Base-by-base conservation (phyloP, 805 yeast species). In the Diddensiella transvaalensis region DNA sequence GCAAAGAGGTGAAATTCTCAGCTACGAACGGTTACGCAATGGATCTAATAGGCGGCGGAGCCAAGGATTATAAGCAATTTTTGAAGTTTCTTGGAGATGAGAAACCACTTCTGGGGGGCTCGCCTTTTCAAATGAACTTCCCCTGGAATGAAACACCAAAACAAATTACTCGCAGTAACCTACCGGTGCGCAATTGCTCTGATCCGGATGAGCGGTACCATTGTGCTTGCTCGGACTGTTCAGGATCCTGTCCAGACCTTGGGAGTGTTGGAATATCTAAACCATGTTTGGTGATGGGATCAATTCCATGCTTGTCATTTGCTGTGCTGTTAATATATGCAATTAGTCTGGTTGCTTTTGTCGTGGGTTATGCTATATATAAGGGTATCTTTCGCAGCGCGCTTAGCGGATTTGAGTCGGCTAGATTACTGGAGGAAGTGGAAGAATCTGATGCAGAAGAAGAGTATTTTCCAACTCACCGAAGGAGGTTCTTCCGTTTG, bases 21-120 rank as follows among this genome's bases (percentile, higher is more conserved):
- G 96, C 96, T 4, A 89, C 97, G 2, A 91, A 90, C 65, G 96
- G 97, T 2, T 87, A 77, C 59, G 98, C 96, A 6, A 89, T 91
- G 97, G 98, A 91, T 62, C 73, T 91, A 36, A 83, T 91, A 37
- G 99, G 99, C 4, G 99, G 99, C n/a, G 98, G 98, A 1, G 97
- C 98, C 2, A 76, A 73, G 47, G 78, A 82, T 57, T 86, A 79
- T 64, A 58, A 71, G 26, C 79, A 80, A 47, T 91, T 91, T 62
- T 70, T 91, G 56, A 85, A 89, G 67, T 93, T 91, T 61, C 67
- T 93, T 44, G 98, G 98, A 10, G 98, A 91, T 63, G 95, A 88
- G 58, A 90, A 91, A 64, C 98, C 98, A 0, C 56, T 87, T 58
- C 71, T 91, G 3, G 97, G 98, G 0, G 99, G 99, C 0, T 87